Evolutionary conservation across 345 rosid genomes (phyloP), one percentile per base, ranked within the genome.

Genomic region (Acer yangbiense): DNA sequence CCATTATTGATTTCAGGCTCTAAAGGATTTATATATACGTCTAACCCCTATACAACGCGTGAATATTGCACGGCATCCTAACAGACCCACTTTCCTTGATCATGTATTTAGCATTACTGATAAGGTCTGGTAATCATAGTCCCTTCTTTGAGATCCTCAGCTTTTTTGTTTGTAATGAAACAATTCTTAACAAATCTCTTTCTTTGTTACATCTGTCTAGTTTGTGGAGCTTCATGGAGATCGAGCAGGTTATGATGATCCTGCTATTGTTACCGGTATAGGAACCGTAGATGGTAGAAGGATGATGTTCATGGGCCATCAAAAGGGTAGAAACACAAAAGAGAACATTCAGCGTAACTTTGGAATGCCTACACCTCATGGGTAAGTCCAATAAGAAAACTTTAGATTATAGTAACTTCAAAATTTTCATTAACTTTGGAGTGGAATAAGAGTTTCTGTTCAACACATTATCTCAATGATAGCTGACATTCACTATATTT

Each of bases 321-420:
- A 96, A 81, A 96, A 96, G 87, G 99, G 99, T 81, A 91, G 99
- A 88, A 96, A 94, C 82, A 92, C 99, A 69, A 96, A 96, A 87
- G 99, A 96, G 82, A 91, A 92, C 82, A 91, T 96, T 63, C 87
- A 87, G 84, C 95, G 95, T 58, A 96, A 96, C 85, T 96, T 96
- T 86, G 99, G 99, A 74, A 96, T 94, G 99, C 99, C 99, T 80
- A 96, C 99, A 69, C 99, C 99, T 65, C 99, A 94, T 71, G 99
- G 98, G 99, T 96, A 91, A 74, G 89, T 35, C 65, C 72, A 32
- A 17, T 78, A 71, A 55, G 65, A 72, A 20, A 43, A 7, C 9
- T 43, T 43, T 43, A 43, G 46, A 43, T 7, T 43, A 43, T 43
- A 43, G 46, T 43, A 43, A 43, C 46, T 9, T 43, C 46, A 43